A percentile compares a stretch with the other conserved stretches of the same genome.
These are phyloP conservation scores for Corylus americana DNA, from an alignment of 306 rosid genomes.

Conservation along the genomic window DNA sequence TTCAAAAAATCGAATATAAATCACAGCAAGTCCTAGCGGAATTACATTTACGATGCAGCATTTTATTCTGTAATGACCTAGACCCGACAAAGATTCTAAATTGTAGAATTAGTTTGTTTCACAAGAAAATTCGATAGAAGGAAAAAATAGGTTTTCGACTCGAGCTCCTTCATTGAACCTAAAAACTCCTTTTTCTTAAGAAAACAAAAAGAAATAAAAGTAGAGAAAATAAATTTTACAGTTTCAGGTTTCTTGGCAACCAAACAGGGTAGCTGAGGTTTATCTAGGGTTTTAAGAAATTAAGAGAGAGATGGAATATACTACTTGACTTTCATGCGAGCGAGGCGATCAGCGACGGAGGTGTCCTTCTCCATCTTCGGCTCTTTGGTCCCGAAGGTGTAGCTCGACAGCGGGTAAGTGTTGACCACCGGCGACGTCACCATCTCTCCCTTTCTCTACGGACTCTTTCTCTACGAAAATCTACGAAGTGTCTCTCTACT, in stretches of 20 bases:
- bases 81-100: not conserved
- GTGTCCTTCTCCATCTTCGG: conserved; percentile 99
- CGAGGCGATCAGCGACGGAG: conserved; percentile 99
- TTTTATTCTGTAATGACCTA: not conserved
- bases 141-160: not conserved
- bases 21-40: not conserved
- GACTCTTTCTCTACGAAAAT: not conserved
- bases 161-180: not conserved
- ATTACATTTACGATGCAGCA: not conserved
- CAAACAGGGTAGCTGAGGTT: not conserved
- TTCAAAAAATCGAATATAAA: not conserved
- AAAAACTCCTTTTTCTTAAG: not conserved
- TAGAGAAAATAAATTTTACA: not conserved
- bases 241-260: not conserved
- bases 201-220: not conserved
- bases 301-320: not conserved
- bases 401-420: conserved; percentile 94
- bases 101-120: not conserved
- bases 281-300: conserved; percentile 48
- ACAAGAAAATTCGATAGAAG: not conserved
- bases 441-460: conserved; percentile 40
- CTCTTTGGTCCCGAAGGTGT: conserved; percentile 98
- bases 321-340: conserved; percentile 99
- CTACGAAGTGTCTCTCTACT: not conserved
- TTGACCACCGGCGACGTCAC: conserved; percentile 81